Evolutionary conservation across 768 basidiomycete species (phyloP).

Genomic region (Termitomyces sp.): DNA sequence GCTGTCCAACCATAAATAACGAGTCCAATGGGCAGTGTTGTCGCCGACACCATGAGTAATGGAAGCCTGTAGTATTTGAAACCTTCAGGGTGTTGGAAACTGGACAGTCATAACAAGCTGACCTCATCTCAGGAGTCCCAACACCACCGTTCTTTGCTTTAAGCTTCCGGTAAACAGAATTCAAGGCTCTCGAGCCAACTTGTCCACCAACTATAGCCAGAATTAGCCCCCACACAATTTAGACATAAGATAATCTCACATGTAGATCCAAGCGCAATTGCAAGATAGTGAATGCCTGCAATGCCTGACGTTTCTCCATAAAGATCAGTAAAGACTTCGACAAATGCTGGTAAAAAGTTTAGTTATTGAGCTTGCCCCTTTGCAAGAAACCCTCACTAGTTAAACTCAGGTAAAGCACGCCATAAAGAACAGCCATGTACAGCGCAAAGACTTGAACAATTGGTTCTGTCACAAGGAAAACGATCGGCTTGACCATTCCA

Average conservation of each 20-base stretch:
- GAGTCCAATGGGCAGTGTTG: conserved; percentile 55
- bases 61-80: conserved; percentile 19
- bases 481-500: conserved; percentile 56
- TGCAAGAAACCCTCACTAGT: conserved; percentile 27
- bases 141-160: conserved; percentile 46
- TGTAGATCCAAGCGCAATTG: conserved; percentile 51
- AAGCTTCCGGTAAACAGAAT: conserved; percentile 41
- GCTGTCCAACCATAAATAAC: conserved; percentile 64
- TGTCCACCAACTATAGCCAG: conserved; percentile 30
- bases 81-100: neutral
- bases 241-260: conserved; percentile 32
- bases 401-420: conserved; percentile 38
- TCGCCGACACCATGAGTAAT: conserved; percentile 45
- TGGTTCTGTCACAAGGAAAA: conserved; percentile 51
- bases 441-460: conserved; percentile 58
- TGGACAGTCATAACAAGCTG: neutral
- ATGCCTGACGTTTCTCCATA: conserved; percentile 51
- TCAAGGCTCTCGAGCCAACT: conserved; percentile 40
- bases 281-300: conserved; percentile 58
- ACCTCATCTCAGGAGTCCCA: conserved; percentile 54
- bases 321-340: conserved; percentile 45
- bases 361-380: neutral
- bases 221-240: neutral
- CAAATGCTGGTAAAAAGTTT: conserved; percentile 36
- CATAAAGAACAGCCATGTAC: conserved; percentile 61